Percentiles rank a stretch among this genome's conserved stretches.
phyloP scores from a whole-genome alignment of 352 stramenopile genomes.

The Thraustochytrium sp. region DNA sequence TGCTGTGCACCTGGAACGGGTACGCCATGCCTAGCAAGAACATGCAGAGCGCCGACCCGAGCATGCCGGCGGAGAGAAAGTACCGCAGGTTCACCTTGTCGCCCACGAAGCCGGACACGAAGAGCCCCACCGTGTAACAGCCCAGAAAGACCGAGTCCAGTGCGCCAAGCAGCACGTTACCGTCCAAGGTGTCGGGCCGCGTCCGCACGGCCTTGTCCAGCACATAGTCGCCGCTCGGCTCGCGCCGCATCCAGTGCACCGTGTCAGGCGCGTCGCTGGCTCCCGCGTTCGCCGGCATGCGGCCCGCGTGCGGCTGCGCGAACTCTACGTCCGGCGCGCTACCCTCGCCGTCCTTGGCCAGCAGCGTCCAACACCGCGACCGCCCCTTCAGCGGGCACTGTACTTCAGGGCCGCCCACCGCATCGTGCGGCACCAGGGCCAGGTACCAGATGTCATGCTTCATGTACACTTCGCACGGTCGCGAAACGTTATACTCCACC shows the following conservation, averaged over 20 bases:
- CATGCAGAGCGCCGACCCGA: constrained; percentile 42
- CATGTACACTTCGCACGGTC: neutral
- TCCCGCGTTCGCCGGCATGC: neutral
- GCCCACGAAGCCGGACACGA: constrained; percentile 46
- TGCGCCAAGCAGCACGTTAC: constrained; percentile 44
- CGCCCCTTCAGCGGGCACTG: neutral
- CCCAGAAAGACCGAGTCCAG: constrained; percentile 50
- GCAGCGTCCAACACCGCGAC: neutral
- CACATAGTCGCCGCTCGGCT: neutral
- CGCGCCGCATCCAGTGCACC: neutral
- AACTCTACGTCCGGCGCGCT: too few species aligned
- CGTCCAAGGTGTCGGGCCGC: constrained; percentile 20
- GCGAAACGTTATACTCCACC: neutral
- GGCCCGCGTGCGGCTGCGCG: neutral
- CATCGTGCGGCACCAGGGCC: neutral
- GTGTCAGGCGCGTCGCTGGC: constrained; percentile 13
- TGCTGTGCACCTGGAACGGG: constrained; percentile 41
- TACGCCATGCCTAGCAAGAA: constrained; percentile 45
- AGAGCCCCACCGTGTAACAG: constrained; percentile 48
- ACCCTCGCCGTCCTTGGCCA: neutral
- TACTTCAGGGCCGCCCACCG: neutral
- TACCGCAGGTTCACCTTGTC: constrained; percentile 48
- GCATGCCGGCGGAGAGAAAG: constrained; percentile 48
- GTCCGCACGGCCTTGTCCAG: neutral
- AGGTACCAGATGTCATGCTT: neutral